These are phyloP conservation scores for Lecanicillium sp. DNA, from an alignment of 2,329 filamentous ascomycete species.

Conservation along the genomic window DNA sequence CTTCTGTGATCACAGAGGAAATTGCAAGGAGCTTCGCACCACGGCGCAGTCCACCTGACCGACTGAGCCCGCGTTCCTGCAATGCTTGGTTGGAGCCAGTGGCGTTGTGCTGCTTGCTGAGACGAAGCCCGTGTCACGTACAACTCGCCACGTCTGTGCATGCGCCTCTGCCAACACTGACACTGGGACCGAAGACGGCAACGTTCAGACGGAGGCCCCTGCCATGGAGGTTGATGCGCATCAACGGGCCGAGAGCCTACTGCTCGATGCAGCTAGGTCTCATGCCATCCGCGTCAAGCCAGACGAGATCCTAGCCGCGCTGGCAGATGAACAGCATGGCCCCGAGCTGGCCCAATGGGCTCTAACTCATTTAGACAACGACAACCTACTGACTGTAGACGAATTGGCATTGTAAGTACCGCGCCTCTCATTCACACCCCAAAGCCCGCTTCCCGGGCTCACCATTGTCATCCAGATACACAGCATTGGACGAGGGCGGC, in stretches of 20 bases:
- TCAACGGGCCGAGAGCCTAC: conserved; percentile 20
- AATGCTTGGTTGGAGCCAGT: no score
- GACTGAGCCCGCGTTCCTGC: no score
- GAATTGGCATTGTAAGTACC: conserved; percentile 43
- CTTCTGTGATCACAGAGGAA: no score
- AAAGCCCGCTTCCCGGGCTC: not conserved
- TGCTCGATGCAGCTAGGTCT: conserved; percentile 23
- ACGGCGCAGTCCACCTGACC: no score
- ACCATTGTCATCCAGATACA: conserved; percentile 34
- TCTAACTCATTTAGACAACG: conserved; percentile 35
- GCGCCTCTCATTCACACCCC: not conserved
- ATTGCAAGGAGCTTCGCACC: no score
- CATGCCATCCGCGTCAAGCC: conserved; percentile 23
- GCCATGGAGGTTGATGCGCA: no score
- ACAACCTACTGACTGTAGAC: conserved; percentile 46
- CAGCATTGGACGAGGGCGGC: conserved; percentile 38
- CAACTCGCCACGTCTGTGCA: no score
- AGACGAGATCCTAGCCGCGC: conserved; percentile 29
- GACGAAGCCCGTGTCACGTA: no score
- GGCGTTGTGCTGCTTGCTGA: no score
- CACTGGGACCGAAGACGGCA: no score
- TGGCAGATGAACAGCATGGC: conserved; percentile 26
- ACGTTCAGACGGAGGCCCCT: no score
- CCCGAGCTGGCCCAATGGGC: conserved; percentile 39
- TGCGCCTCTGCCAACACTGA: no score